Percentiles rank a stretch among this genome's conserved stretches.
Conservation (phyloP, 2,329 filamentous ascomycete genomes). For the Metarhizium brunneum region DNA sequence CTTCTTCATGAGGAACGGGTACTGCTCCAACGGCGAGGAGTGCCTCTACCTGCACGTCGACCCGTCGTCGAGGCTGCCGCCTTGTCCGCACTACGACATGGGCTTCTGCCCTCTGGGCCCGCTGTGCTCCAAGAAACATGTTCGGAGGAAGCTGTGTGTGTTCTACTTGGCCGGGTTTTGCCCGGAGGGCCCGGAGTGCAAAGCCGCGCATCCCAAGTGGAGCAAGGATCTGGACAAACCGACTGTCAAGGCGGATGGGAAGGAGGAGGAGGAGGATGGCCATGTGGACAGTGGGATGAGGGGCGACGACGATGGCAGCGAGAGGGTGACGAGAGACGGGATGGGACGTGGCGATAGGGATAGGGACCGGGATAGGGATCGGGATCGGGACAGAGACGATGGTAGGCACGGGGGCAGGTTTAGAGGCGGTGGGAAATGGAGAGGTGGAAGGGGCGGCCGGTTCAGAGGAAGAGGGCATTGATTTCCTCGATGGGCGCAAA, state of each 20-base stretch:
- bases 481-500: not conserved
- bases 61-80: conserved; percentile 66
- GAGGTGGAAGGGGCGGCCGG: conserved; percentile 23
- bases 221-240: conserved; percentile 68
- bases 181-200: conserved; percentile 68
- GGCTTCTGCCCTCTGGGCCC: conserved; percentile 92
- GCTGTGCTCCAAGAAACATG: conserved; percentile 78
- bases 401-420: not conserved
- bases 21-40: conserved; percentile 94
- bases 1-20: conserved; percentile 87
- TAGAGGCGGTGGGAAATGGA: conserved; percentile 26
- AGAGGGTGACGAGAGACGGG: conserved; percentile 16
- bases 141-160: conserved; percentile 68
- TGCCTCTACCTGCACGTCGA: conserved; percentile 90
- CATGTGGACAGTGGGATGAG: conserved; percentile 23
- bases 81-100: conserved; percentile 85
- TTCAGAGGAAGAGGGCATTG: conserved; percentile 17
- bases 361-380: conserved; percentile 17
- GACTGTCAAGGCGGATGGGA: conserved; percentile 56
- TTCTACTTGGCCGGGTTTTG: conserved; percentile 95
- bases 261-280: conserved; percentile 41
- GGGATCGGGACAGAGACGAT: conserved; percentile 15
- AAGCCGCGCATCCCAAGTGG: conserved; percentile 78
- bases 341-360: conserved; percentile 27
- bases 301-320: conserved; percentile 14